phyloP scores from a whole-genome alignment of 148 eudicot species.

The Gaultheria prostrata region DNA sequence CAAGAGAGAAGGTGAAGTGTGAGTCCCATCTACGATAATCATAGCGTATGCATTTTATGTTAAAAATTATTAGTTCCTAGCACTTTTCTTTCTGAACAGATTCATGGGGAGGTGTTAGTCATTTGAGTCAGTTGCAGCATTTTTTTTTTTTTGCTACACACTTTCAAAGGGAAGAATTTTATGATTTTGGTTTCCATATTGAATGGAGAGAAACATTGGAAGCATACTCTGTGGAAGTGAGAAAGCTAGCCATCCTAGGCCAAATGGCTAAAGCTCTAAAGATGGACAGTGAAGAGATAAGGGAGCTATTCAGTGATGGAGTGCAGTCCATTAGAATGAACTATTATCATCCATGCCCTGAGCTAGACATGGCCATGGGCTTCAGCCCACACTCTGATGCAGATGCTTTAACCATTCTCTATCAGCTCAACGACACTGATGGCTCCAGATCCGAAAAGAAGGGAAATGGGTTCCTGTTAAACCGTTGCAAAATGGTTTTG shows the following conservation, averaged over 20 bases:
- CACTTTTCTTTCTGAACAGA: too few relatives aligned
- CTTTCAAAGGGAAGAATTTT: too few relatives aligned
- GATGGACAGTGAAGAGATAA: slow-evolving; percentile 39
- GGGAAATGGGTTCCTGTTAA: slow-evolving; percentile 53
- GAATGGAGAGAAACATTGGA: slow-evolving; percentile 43
- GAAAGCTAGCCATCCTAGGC: slow-evolving; percentile 41
- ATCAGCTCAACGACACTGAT: slow-evolving; percentile 44
- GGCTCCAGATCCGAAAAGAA: slow-evolving; percentile 60
- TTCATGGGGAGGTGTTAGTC: too few relatives aligned
- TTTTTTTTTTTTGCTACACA: too few relatives aligned
- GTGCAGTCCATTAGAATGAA: slow-evolving; percentile 64
- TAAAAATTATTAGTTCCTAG: too few relatives aligned
- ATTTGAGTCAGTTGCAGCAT: too few relatives aligned
- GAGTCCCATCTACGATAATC: neutral
- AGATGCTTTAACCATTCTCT: slow-evolving; percentile 53
- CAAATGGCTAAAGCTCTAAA: slow-evolving; percentile 49
- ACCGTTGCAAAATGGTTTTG: slow-evolving; percentile 44
- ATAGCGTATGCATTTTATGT: neutral
- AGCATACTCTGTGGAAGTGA: slow-evolving; percentile 34
- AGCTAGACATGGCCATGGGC: slow-evolving; percentile 53
- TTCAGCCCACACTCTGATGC: slow-evolving; percentile 67
- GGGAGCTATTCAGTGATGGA: slow-evolving; percentile 40
- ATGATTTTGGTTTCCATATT: too few relatives aligned
- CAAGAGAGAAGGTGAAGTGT: neutral
- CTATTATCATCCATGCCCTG: slow-evolving; percentile 73